phyloP scores from a whole-genome alignment of 2,329 filamentous ascomycete genomes.

The Cytospora piceae region DNA sequence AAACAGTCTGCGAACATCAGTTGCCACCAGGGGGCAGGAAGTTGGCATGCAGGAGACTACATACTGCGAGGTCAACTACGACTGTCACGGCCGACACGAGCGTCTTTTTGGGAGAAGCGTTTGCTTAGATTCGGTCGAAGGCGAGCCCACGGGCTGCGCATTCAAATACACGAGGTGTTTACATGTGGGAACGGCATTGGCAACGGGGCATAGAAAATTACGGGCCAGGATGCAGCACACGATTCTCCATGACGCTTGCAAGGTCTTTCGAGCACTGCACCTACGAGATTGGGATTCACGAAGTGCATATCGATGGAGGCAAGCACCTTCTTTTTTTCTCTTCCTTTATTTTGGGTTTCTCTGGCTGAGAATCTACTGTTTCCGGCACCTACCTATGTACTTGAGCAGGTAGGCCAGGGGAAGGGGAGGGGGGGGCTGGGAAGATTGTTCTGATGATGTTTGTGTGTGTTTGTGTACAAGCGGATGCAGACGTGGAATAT shows the following conservation, averaged over 20 bases:
- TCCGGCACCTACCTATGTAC: background rate
- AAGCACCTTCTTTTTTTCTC: background rate
- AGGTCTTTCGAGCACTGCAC: background rate
- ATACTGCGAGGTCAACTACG: background rate
- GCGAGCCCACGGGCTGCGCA: background rate
- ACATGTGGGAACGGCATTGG: background rate
- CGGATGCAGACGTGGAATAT: conserved; percentile 11
- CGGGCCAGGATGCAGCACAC: background rate
- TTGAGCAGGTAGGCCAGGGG: background rate
- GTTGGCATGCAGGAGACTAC: background rate
- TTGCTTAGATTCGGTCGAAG: background rate
- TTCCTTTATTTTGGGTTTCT: background rate
- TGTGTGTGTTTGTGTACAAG: background rate
- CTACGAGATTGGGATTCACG: background rate
- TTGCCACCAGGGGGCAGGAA: background rate
- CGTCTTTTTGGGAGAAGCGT: background rate
- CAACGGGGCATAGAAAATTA: background rate
- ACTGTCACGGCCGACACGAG: background rate
- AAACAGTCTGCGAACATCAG: background rate
- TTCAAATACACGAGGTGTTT: background rate
- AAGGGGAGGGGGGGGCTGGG: conserved; percentile 11
- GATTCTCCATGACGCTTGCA: background rate
- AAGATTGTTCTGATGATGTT: conserved; percentile 19
- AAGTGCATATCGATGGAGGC: background rate
- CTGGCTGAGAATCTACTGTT: conserved; percentile 4